Conservation (phyloP, 805 yeast species). For the Wickerhamomyces canadensis region DNA sequence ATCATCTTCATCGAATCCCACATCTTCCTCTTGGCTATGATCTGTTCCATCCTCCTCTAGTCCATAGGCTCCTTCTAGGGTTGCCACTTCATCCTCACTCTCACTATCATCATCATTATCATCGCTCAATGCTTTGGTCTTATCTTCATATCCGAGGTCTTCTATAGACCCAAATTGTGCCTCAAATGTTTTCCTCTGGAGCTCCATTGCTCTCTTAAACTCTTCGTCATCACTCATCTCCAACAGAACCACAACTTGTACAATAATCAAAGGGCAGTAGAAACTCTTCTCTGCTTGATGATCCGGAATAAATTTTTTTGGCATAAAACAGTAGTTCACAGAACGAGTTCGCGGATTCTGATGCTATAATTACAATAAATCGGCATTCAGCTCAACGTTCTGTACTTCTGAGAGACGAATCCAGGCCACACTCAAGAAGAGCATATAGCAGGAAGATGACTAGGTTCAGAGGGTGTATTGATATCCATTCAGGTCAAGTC, state of each 20-base stretch:
- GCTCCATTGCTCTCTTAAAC: slow-evolving; percentile 31
- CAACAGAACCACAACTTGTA: too few relatives aligned
- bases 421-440: too few relatives aligned
- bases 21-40: slow-evolving; percentile 21
- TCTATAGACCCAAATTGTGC: slow-evolving; percentile 59
- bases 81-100: slow-evolving; percentile 21
- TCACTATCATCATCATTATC: slow-evolving; percentile 18
- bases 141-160: slow-evolving; percentile 46
- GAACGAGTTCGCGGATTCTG: not conserved
- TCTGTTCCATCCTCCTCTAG: slow-evolving; percentile 16
- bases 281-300: not conserved
- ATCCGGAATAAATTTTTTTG: not conserved
- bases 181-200: slow-evolving; percentile 55
- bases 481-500: slow-evolving; percentile 90
- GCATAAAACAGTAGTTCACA: not conserved
- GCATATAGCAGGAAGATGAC: slow-evolving; percentile 54
- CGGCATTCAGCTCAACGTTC: too few relatives aligned
- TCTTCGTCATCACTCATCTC: slow-evolving; percentile 9
- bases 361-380: too few relatives aligned
- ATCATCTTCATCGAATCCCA: slow-evolving; percentile 16
- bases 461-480: slow-evolving; percentile 88
- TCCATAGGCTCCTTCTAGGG: slow-evolving; percentile 20
- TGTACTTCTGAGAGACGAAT: too few relatives aligned
- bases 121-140: slow-evolving; percentile 24
- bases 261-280: too few relatives aligned